Evolutionary conservation across 2,329 filamentous ascomycete genomes (phyloP).

Genomic region (Mycosphaerella sp.): DNA sequence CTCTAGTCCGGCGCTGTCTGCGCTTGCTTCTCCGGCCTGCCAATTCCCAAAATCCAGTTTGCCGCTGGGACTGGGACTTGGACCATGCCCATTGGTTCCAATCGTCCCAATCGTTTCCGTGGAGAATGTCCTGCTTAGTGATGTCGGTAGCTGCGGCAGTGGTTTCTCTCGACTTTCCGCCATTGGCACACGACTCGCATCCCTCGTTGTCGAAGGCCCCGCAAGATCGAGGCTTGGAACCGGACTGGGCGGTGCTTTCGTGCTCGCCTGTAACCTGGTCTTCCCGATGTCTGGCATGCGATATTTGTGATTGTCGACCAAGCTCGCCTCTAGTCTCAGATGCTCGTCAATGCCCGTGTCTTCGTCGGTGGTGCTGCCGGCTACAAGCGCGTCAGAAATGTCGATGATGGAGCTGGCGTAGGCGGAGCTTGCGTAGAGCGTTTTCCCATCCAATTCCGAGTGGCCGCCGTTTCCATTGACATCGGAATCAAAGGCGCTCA

Average conservation of each 20-base stretch:
- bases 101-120: constrained; percentile 5
- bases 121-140: constrained; percentile 7
- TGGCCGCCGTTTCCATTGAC: background rate
- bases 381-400: constrained; percentile 51
- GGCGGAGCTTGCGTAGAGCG: constrained; percentile 1
- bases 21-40: constrained; percentile 14
- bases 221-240: constrained; percentile 19
- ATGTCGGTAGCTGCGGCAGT: constrained; percentile 18
- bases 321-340: constrained; percentile 42
- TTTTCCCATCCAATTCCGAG: constrained; percentile 4
- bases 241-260: constrained; percentile 31
- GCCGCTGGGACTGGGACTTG: constrained; percentile 6
- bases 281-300: constrained; percentile 65
- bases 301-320: constrained; percentile 67
- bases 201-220: background rate
- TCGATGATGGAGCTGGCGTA: constrained; percentile 38
- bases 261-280: constrained; percentile 40
- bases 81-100: constrained; percentile 1
- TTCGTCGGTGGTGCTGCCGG: constrained; percentile 37
- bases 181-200: constrained; percentile 1
- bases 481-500: constrained; percentile 8
- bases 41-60: constrained; percentile 12
- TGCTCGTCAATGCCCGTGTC: constrained; percentile 37
- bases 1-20: constrained; percentile 8
- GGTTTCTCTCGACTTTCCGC: constrained; percentile 11